phyloP scores from a whole-genome alignment of 441 rosid genomes.

The Populus hybrid region DNA sequence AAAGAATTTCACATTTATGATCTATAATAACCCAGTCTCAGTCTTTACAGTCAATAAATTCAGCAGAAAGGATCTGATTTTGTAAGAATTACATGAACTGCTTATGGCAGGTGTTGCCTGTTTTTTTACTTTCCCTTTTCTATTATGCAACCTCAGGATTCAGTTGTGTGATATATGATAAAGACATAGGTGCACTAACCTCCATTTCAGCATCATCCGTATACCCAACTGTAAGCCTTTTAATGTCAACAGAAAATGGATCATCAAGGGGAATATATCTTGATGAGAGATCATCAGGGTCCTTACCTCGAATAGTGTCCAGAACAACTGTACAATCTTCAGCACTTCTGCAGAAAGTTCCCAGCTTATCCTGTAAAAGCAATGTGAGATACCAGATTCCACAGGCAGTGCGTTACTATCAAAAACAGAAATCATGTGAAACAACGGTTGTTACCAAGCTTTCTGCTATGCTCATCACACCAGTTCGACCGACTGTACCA shows the following conservation, averaged over 20 bases:
- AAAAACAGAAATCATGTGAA: background rate
- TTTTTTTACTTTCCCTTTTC: background rate
- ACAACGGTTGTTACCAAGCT: constrained; percentile 51
- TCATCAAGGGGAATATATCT: constrained; percentile 57
- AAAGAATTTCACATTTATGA: background rate
- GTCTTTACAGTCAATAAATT: background rate
- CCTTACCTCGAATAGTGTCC: constrained; percentile 73
- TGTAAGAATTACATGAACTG: background rate
- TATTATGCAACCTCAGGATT: background rate
- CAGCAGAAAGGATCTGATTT: background rate
- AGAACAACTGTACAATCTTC: constrained; percentile 62
- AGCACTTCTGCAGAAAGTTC: constrained; percentile 87
- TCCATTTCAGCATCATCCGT: constrained; percentile 88
- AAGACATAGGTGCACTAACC: constrained; percentile 35
- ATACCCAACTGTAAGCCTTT: constrained; percentile 77
- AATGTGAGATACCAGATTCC: background rate
- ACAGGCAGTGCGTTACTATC: background rate
- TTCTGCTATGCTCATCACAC: constrained; percentile 92
- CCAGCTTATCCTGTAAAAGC: constrained; percentile 74
- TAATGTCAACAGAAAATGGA: constrained; percentile 77
- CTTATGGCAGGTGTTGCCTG: background rate
- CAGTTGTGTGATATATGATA: background rate
- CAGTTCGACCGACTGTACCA: constrained; percentile 79
- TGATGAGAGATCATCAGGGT: constrained; percentile 77
- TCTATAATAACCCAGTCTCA: background rate